Conservation (phyloP, 768 basidiomycete species). For the Arthromyces matolae region DNA sequence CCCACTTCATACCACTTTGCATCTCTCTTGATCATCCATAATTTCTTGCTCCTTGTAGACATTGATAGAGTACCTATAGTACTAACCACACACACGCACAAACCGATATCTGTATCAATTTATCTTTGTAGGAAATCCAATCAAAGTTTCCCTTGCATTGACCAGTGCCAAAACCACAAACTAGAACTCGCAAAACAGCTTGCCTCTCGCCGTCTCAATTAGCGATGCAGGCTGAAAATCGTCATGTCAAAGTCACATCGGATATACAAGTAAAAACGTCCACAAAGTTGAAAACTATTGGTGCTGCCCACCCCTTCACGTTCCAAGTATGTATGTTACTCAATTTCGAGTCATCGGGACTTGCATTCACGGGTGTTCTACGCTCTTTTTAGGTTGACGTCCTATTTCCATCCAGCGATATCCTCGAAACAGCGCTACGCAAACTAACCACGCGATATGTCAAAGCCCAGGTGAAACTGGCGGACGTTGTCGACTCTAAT, state of each 20-base stretch:
- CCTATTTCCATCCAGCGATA: conserved; percentile 46
- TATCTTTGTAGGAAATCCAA: conserved; percentile 1
- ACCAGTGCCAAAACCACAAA: not conserved
- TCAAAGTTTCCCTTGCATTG: not conserved
- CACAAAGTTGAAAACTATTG: conserved; percentile 30
- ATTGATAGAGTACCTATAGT: conserved; percentile 13
- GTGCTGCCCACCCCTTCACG: conserved; percentile 46
- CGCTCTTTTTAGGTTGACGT: conserved; percentile 51
- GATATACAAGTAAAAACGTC: conserved; percentile 13
- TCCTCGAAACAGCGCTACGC: conserved; percentile 36
- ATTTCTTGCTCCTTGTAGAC: conserved; percentile 11
- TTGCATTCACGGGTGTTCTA: too few relatives aligned
- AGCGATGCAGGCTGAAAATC: conserved; percentile 14
- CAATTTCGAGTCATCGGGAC: too few relatives aligned
- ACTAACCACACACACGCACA: conserved; percentile 5
- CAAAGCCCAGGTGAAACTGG: conserved; percentile 40
- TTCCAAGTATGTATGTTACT: conserved; percentile 38
- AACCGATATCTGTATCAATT: conserved; percentile 11
- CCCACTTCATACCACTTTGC: conserved; percentile 12
- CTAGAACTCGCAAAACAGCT: too few relatives aligned
- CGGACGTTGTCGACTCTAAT: conserved; percentile 31
- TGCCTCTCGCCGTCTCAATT: too few relatives aligned
- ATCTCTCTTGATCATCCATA: conserved; percentile 5
- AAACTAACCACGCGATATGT: conserved; percentile 41
- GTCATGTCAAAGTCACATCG: conserved; percentile 19